Evolutionary conservation across 225 moss, liverwort and hornwort species (phyloP), one percentile per base, ranked within the genome.

Genomic region (Lunularia cruciata): DNA sequence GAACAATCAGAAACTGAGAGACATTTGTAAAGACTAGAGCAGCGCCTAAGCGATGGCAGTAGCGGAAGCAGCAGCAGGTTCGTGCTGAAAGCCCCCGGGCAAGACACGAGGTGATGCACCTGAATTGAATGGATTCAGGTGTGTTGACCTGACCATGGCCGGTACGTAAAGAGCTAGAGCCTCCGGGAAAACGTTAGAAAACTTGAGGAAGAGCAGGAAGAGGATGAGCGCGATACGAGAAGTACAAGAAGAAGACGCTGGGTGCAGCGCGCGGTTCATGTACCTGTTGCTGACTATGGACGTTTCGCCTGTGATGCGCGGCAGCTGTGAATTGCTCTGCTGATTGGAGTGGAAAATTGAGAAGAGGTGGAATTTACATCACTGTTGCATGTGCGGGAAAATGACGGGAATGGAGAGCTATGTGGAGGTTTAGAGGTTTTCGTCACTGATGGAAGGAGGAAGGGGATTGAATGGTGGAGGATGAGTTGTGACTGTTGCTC

Each of bases 201-300:
- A 16, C 32, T 31, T 7, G 4, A 15, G 1, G 23, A 15, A 15
- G 33, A 31, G 19, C 16, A 43, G 12, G 1, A 43, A 43, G 1
- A 16, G 16, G 43, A 43, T 16, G 43, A 43, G 43, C n/a, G 16
- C 43, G 43, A 57, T 14, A 31, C 15, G 11, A 31, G 31, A 5
- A 37, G 37, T 8, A 60, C 45, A 46, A 23, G 45, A 31, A 39
- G 64, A 28, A 0, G 47, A 65, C 43, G 46, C 47, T 30, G 30
- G 46, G 64, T 65, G 64, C 47, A 65, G 64, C 14, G 18, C 2
- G 45, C 31, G 42, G 64, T 45, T 45, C 45, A 65, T 47, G 46
- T 31, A 65, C 20, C 46, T 30, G 12, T 19, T 8, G 13, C 16
- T 4, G n/a, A n/a, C n/a, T n/a, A n/a, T n/a, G n/a, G n/a, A n/a